These are phyloP conservation scores for Calonectria honghensis DNA, from an alignment of 2,329 filamentous ascomycete genomes.

Conservation along the genomic window DNA sequence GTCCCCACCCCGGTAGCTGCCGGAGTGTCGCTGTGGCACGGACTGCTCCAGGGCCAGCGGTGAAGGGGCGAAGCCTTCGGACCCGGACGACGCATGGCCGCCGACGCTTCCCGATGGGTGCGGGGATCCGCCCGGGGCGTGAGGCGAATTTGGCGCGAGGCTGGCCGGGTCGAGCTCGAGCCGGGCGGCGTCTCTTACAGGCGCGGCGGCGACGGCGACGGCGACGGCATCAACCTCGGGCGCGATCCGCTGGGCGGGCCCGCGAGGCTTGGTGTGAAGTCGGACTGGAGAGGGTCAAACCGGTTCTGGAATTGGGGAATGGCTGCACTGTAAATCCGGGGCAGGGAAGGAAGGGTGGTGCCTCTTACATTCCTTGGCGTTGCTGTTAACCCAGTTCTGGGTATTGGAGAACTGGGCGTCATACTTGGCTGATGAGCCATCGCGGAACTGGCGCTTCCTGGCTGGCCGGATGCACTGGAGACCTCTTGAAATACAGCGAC, in stretches of 20 bases:
- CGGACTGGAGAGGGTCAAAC: slow-evolving; percentile 35
- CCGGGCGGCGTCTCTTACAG: background rate
- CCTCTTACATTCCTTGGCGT: slow-evolving; percentile 46
- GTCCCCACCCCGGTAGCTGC: background rate
- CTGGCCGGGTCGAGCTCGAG: background rate
- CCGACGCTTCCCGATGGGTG: background rate
- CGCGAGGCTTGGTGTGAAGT: slow-evolving; percentile 44
- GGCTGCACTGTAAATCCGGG: too few relatives aligned
- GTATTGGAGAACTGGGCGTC: slow-evolving; percentile 47
- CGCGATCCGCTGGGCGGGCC: slow-evolving; percentile 33
- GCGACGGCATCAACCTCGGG: background rate
- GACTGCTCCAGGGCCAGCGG: background rate
- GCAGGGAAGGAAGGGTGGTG: fast-evolving
- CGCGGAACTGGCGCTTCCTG: slow-evolving; percentile 41
- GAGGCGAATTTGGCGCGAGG: background rate
- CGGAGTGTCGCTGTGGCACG: background rate
- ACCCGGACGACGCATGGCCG: background rate
- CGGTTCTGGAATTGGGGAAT: background rate
- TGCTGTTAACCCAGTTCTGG: slow-evolving; percentile 50
- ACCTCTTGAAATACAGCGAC: slow-evolving; percentile 39
- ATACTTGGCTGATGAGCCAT: slow-evolving; percentile 51
- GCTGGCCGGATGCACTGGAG: slow-evolving; percentile 41
- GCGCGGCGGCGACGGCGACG: fast-evolving
- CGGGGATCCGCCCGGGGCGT: background rate
- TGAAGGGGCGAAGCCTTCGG: slow-evolving; percentile 15